A percentile compares a stretch with the other conserved stretches of the same genome.
phyloP scores from a whole-genome alignment of 1,139 yeast genomes.

The Geotrichum phurueaensis region DNA sequence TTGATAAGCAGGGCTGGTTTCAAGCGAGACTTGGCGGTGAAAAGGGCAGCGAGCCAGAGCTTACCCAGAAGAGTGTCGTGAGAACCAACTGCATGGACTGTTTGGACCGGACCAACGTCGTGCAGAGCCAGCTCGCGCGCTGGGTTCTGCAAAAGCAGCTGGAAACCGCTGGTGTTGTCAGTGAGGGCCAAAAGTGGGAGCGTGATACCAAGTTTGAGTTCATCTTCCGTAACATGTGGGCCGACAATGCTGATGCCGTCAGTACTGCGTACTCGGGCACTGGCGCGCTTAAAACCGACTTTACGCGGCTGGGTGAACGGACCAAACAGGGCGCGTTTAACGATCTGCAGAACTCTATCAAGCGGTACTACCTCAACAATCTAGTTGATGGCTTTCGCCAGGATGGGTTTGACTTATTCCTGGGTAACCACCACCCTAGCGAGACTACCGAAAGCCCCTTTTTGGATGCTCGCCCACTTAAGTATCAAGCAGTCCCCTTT shows the following conservation, averaged over 20 bases:
- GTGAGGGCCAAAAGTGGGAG: conserved; percentile 31
- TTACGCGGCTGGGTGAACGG: conserved; percentile 88
- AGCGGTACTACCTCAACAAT: conserved; percentile 83
- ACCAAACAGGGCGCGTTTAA: conserved; percentile 76
- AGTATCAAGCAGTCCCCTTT: conserved; percentile 73
- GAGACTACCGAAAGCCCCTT: conserved; percentile 63
- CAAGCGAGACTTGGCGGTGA: conserved; percentile 33
- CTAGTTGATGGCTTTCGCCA: conserved; percentile 88
- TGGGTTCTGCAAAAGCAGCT: conserved; percentile 82
- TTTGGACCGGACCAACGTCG: conserved; percentile 94
- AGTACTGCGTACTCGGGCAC: conserved; percentile 92
- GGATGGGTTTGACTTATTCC: conserved; percentile 83
- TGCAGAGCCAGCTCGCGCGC: conserved; percentile 83
- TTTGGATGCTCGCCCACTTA: conserved; percentile 67
- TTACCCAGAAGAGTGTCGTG: conserved; percentile 61
- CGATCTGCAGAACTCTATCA: conserved; percentile 77
- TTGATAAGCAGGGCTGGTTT: conserved; percentile 55
- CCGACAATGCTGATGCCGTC: conserved; percentile 95
- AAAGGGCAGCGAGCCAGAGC: conserved; percentile 31
- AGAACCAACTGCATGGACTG: conserved; percentile 99
- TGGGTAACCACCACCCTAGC: conserved; percentile 71
- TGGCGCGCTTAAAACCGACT: conserved; percentile 94
- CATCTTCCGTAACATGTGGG: conserved; percentile 88
- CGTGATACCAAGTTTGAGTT: conserved; percentile 56
- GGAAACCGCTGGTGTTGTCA: conserved; percentile 39